phyloP scores from a whole-genome alignment of 257 asterid genomes.

The Penstemon newberryi region DNA sequence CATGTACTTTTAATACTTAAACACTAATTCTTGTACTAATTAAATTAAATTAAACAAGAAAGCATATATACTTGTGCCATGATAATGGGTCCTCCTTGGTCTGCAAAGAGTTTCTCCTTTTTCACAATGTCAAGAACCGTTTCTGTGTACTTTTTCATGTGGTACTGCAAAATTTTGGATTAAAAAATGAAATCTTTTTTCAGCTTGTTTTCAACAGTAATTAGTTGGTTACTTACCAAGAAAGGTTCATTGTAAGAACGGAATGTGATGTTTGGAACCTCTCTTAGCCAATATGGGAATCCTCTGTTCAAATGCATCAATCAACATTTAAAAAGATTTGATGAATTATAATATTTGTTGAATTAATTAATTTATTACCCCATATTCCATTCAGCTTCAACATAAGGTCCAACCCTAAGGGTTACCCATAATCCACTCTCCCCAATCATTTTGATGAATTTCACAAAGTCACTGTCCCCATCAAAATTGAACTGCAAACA shows the following conservation, averaged over 20 bases:
- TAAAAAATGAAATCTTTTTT: background rate
- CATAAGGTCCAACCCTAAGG: slow-evolving; percentile 76
- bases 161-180: slow-evolving; percentile 42
- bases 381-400: slow-evolving; percentile 85
- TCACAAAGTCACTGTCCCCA: slow-evolving; percentile 66
- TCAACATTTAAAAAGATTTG: background rate
- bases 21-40: background rate
- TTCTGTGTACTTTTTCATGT: slow-evolving; percentile 65
- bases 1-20: no score
- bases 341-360: background rate
- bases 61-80: slow-evolving; percentile 59
- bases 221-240: slow-evolving; percentile 39
- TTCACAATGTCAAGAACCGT: slow-evolving; percentile 57
- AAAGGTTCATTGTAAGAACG: slow-evolving; percentile 84
- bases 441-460: slow-evolving; percentile 59
- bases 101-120: slow-evolving; percentile 74
- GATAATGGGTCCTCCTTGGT: slow-evolving; percentile 92
- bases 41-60: background rate
- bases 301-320: slow-evolving; percentile 47
- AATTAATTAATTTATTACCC: slow-evolving; percentile 42
- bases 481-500: slow-evolving; percentile 54
- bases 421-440: slow-evolving; percentile 65
- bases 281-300: slow-evolving; percentile 79
- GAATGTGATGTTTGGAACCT: slow-evolving; percentile 66
- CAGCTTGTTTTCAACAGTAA: background rate